Evolutionary conservation across 2,329 filamentous ascomycete species (phyloP).

Genomic region (Tolypocladium ovalisporum): DNA sequence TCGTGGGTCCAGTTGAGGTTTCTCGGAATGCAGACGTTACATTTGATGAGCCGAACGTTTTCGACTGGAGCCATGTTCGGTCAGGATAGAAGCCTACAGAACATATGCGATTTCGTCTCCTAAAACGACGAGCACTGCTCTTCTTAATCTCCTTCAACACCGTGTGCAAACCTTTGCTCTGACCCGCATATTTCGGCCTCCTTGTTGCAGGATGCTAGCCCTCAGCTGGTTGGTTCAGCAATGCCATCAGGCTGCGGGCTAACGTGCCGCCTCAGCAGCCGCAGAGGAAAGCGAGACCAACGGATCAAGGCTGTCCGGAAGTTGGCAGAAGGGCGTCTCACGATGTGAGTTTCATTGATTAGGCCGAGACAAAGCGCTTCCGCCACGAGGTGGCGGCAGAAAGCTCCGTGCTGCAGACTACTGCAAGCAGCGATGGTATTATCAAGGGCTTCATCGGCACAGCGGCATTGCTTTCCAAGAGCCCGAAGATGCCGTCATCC

Average conservation of each 20-base stretch:
- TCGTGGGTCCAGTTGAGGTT: too few relatives aligned
- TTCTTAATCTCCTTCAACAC: slow-evolving; percentile 44
- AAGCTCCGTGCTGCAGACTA: neutral
- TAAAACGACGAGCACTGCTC: slow-evolving; percentile 37
- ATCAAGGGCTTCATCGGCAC: neutral
- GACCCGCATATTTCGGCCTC: slow-evolving; percentile 36
- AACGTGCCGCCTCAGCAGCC: slow-evolving; percentile 32
- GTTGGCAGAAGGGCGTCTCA: neutral
- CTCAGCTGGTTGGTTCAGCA: slow-evolving; percentile 48
- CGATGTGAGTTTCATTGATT: neutral
- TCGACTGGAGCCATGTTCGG: slow-evolving; percentile 13
- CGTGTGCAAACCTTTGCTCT: slow-evolving; percentile 40
- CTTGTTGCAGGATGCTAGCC: slow-evolving; percentile 49
- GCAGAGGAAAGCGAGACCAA: slow-evolving; percentile 15
- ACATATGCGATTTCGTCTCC: slow-evolving; percentile 36
- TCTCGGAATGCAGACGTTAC: too few relatives aligned
- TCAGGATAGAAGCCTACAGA: slow-evolving; percentile 12
- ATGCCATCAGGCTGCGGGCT: slow-evolving; percentile 29
- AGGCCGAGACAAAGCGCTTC: neutral
- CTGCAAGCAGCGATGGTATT: neutral
- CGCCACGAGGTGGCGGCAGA: neutral
- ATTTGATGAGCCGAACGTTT: slow-evolving; percentile 22
- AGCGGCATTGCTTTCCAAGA: neutral
- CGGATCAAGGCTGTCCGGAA: neutral
- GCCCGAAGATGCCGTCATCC: neutral